A percentile compares a stretch with the other conserved stretches of the same genome.
Conservation (phyloP, 73 alveolate species). For the Tetrahymena borealis region DNA sequence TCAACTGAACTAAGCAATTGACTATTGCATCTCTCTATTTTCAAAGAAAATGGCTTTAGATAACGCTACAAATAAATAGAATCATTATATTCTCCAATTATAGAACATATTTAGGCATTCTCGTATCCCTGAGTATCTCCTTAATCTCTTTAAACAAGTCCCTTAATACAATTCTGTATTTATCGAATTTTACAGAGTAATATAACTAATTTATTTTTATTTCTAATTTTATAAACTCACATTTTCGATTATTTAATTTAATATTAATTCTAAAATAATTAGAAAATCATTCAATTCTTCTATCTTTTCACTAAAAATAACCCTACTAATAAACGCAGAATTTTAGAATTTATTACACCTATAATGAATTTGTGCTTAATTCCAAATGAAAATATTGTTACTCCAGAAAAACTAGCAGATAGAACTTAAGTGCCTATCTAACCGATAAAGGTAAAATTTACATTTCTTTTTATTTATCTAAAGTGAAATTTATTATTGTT, state of each 20-base stretch:
- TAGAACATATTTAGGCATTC: background rate
- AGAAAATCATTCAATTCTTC: slow-evolving; percentile 7
- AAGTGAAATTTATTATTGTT: background rate
- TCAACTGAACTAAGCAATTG: background rate
- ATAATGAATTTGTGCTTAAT: background rate
- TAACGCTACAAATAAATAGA: background rate
- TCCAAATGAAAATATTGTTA: background rate
- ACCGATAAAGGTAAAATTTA: slow-evolving; percentile 20
- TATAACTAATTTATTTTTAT: background rate
- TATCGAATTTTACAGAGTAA: background rate
- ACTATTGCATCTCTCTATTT: background rate
- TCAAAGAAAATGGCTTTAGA: background rate
- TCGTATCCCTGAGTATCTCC: slow-evolving; percentile 22
- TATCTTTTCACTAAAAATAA: slow-evolving; percentile 9
- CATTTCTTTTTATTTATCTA: background rate
- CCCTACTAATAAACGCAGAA: background rate
- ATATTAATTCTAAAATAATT: background rate
- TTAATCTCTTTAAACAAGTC: background rate
- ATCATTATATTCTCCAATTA: background rate
- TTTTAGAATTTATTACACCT: background rate
- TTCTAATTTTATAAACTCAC: background rate
- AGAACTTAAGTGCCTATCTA: background rate
- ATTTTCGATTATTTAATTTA: background rate
- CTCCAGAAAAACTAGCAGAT: background rate
- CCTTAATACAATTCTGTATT: background rate